These are phyloP conservation scores for Cardamine chenopodiifolia DNA, from an alignment of 345 rosid species.

Conservation along the genomic window DNA sequence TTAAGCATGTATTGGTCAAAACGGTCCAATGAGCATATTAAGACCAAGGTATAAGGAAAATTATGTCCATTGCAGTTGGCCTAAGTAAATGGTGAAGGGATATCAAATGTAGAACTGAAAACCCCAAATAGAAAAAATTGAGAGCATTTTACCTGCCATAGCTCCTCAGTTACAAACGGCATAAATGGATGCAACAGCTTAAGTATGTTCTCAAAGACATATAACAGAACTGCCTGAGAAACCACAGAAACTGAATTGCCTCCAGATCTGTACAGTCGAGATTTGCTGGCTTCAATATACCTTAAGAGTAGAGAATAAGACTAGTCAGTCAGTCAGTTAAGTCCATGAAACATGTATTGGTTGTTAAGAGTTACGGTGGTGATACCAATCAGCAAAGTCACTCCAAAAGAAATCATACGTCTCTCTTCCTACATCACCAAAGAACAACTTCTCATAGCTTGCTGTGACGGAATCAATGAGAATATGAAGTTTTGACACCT, in stretches of 20 bases:
- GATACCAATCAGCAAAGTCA: slow-evolving; percentile 95
- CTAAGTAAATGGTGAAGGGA: neutral
- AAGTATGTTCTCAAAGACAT: slow-evolving; percentile 82
- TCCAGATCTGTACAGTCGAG: slow-evolving; percentile 72
- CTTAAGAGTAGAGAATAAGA: slow-evolving; percentile 44
- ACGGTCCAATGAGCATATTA: neutral
- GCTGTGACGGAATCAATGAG: slow-evolving; percentile 79
- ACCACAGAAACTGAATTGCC: slow-evolving; percentile 51
- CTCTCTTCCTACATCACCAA: slow-evolving; percentile 96
- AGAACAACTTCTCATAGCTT: slow-evolving; percentile 84
- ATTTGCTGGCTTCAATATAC: slow-evolving; percentile 98
- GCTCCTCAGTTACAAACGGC: slow-evolving; percentile 95
- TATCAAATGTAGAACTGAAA: neutral
- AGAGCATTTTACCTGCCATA: slow-evolving; percentile 80
- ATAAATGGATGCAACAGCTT: slow-evolving; percentile 94
- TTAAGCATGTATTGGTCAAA: slow-evolving; percentile 12
- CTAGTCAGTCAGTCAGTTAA: slow-evolving; percentile 25
- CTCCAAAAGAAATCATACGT: slow-evolving; percentile 95
- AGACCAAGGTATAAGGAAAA: neutral
- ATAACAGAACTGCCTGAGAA: slow-evolving; percentile 84
- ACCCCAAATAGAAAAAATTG: neutral
- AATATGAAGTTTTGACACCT: slow-evolving; percentile 91
- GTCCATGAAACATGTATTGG: slow-evolving; percentile 16
- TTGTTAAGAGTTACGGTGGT: slow-evolving; percentile 22
- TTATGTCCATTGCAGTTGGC: slow-evolving; percentile 9